Evolutionary conservation across 495 filamentous ascomycete species (phyloP), one percentile per base, ranked within the genome.

Genomic region (Aeminium ludgeri): DNA sequence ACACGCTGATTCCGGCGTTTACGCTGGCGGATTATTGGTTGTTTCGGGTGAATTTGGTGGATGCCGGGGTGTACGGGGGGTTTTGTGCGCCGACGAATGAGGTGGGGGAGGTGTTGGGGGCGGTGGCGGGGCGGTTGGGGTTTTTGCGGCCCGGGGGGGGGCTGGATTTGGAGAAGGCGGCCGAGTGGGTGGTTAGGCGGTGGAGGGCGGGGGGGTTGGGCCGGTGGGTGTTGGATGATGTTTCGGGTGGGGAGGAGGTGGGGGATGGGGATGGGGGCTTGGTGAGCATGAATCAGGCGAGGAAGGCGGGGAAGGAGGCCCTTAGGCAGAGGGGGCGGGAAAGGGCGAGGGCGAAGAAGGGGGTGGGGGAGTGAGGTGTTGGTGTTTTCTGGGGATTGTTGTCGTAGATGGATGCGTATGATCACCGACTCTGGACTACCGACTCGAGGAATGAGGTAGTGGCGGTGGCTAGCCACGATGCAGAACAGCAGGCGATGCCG

Each of bases 1-100:
- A 94, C 55, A 78, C 78, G 0, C 65, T 96, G 17, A 73, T 97
- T 29, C 66, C 78, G 2, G 65, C 76, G 0, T 67, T 75, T 34
- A 81, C 76, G 2, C 48, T 96, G 16, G 86, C 82, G 8, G 89
- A 97, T 52, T 97, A 91, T 55, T 59, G 96, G 20, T 69, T 97
- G 17, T 96, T 74, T 58, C 74, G 74, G 31, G 62, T 97, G 23
- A 97, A 97, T 49, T 19, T 39, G 1, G 59, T 65, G 31, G 60
- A 73, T 44, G 62, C 73, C 1, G 33, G 43, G 15, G 55, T 69
- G 29, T 95, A 95, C 55, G 41, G 61, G 15, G 63, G 69, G 11
- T 82, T 82, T 59, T 69, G 66, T 30, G 42, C 52, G 10, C 82
- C 86, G 10, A 95, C 89, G 0, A 94, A 97, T 56, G 82, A 94